Base-by-base conservation (phyloP, 2,329 filamentous ascomycete genomes). In the Xylariaceae sp. region DNA sequence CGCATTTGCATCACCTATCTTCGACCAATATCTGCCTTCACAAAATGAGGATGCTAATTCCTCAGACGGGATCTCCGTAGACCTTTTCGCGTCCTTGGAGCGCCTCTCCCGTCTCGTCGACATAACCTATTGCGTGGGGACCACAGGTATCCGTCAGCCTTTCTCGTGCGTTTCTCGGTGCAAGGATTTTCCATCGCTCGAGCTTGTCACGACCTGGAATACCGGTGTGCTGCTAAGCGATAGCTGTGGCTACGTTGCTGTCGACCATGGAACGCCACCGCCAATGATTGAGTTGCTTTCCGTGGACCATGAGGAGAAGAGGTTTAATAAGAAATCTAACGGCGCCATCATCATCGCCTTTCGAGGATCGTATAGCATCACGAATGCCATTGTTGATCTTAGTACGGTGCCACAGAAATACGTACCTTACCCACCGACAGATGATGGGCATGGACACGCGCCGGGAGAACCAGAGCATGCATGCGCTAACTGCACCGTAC, bases 51-150 rank as follows among this genome's bases (percentile, higher is more conserved):
- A 48, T n/a, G 43, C 52, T 21, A 44, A 33, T 52, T 48, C 53
- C 16, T 39, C 64, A 21, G 47, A 53, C 61, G 71, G 65, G 71
- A 61, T 95, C 53, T 87, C 89, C 4, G 69, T 75, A 24, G 69
- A 79, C 21, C 82, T 97, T 60, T 98, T 96, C 75, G 78, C 84
- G 56, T 87, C 91, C 16, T 86, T 99, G 12, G 92, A 97, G 74
- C 90, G 96, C 68, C 80, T 94, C 53, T 86, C 94, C n/a, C 88
- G 93, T 51, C 83, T 98, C 23, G 94, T 97, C 61, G 95, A 99
- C 73, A 95, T 98, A 58, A 81, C 92, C 44, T 98, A 98, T 76
- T 99, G 95, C 74, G 90, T 98, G 56, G 92, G 93, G 60, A 87
- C 84, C 4, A 88, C 90, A 0, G 95, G 94, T 34, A 87, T 99